These are phyloP conservation scores for Neocallimastix lanati DNA, from an alignment of 192 early-diverging fungal genomes.

Conservation along the genomic window DNA sequence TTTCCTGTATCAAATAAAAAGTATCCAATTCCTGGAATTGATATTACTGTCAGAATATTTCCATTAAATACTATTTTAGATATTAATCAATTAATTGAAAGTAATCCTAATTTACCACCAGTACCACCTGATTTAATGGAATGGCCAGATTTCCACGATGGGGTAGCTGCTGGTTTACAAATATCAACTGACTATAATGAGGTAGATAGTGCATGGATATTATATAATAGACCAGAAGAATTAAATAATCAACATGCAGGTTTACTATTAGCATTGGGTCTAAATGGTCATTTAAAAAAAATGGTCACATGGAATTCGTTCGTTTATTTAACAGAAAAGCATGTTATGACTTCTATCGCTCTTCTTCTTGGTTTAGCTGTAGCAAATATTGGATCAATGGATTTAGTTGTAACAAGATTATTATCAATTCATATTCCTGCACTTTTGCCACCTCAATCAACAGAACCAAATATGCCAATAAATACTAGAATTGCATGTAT, in stretches of 20 bases:
- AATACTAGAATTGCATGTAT: slow-evolving; percentile 48
- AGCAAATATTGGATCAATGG: slow-evolving; percentile 45
- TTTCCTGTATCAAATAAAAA: slow-evolving; percentile 28
- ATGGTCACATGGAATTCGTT: slow-evolving; percentile 42
- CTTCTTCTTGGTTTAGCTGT: slow-evolving; percentile 57
- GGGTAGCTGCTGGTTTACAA: slow-evolving; percentile 56
- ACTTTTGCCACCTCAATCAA: slow-evolving; percentile 34
- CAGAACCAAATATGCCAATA: slow-evolving; percentile 39
- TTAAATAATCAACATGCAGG: slow-evolving; percentile 47
- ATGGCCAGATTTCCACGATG: slow-evolving; percentile 82
- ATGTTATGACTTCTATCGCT: slow-evolving; percentile 48
- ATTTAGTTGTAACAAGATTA: slow-evolving; percentile 41
- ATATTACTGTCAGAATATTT: slow-evolving; percentile 37
- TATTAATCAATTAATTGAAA: slow-evolving; percentile 23
- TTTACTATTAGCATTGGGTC: slow-evolving; percentile 60
- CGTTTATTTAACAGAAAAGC: slow-evolving; percentile 46
- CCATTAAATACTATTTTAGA: slow-evolving; percentile 26
- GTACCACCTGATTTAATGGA: slow-evolving; percentile 22
- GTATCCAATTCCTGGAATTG: slow-evolving; percentile 33
- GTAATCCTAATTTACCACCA: neutral
- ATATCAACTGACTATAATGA: slow-evolving; percentile 30
- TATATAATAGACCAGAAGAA: slow-evolving; percentile 40
- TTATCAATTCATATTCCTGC: slow-evolving; percentile 60
- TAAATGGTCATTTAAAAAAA: slow-evolving; percentile 52
- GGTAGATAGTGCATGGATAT: slow-evolving; percentile 61